phyloP scores from a whole-genome alignment of 2,329 filamentous ascomycete species.

The Dactylellina cionopaga region DNA sequence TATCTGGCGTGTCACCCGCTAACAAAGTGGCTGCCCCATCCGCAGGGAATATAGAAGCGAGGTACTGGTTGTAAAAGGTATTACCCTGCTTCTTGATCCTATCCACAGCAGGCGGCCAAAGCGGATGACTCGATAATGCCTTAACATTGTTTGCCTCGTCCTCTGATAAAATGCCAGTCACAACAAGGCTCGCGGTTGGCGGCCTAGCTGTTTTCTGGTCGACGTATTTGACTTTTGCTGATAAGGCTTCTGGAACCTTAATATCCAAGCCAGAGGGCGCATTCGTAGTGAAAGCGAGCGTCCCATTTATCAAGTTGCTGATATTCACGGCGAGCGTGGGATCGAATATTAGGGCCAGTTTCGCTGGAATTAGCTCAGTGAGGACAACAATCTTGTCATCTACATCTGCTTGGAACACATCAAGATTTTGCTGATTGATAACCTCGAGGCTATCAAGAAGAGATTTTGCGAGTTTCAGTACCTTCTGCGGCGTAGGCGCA shows the following conservation, averaged over 20 bases:
- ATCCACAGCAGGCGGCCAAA: neutral
- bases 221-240: neutral
- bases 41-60: neutral
- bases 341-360: slow-evolving; percentile 5
- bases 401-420: neutral
- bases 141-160: neutral
- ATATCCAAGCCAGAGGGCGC: slow-evolving; percentile 5
- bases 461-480: neutral
- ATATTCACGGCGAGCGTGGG: neutral
- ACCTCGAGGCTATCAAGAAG: neutral
- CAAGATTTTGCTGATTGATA: neutral
- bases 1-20: slow-evolving; percentile 1
- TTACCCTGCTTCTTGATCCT: neutral
- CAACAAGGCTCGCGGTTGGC: neutral
- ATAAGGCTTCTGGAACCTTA: neutral
- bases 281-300: neutral
- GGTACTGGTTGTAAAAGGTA: slow-evolving; percentile 10
- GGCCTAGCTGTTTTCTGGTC: neutral
- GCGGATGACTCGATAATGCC: slow-evolving; percentile 1
- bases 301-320: slow-evolving; percentile 2
- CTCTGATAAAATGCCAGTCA: neutral
- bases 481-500: slow-evolving; percentile 2
- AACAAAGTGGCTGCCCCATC: neutral
- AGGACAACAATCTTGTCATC: slow-evolving; percentile 5
- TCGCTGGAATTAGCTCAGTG: neutral